Base-by-base conservation (phyloP, 371 early-diverging fungal genomes). In the Syncephalis plumigaleata region DNA sequence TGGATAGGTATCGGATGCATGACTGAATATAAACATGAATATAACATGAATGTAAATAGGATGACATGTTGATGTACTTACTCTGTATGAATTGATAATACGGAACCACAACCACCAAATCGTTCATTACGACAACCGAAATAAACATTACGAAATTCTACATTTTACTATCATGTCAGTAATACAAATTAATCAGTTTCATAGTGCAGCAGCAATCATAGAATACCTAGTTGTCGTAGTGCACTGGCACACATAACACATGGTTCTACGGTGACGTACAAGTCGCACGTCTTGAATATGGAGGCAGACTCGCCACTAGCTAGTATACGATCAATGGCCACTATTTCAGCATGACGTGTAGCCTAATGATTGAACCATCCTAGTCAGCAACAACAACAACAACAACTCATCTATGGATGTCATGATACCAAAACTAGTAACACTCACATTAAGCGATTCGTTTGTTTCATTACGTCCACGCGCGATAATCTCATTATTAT, bases 211-310 rank as follows among this genome's bases (percentile, higher is more conserved):
- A 48, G 37, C 25, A 31, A 9, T 18, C 15, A 16, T 18, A 42
- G 39, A 36, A 23, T 65, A 72, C 77, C 71, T 17, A 79, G 50
- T 47, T 81, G 81, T 21, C 92, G 64, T 48, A 98, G 57, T 3
- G 96, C 91, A 38, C 89, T 77, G 2, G 92, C 87, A 53, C 98
- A 99, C 99, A 98, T 99, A 2, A 98, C 73, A 61, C 99, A 99
- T 2, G 99, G 98, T 63, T 98, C 98, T 1, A 98, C 92, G 0
- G 99, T 98, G 9, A 99, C 92, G 63, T 92, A 98, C 23, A 98
- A 60, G 52, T 77, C 75, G 42, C 75, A 65, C 26, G 67, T 40
- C 20, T 51, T 39, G 53, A 91, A 81, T 5, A 80, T 55, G 7
- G 49, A 44, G 13, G 47, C 31, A 36, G 46, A 45, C 36, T 67